These are phyloP conservation scores for Rosa multiflora DNA, from an alignment of 306 rosid genomes.

Conservation along the genomic window DNA sequence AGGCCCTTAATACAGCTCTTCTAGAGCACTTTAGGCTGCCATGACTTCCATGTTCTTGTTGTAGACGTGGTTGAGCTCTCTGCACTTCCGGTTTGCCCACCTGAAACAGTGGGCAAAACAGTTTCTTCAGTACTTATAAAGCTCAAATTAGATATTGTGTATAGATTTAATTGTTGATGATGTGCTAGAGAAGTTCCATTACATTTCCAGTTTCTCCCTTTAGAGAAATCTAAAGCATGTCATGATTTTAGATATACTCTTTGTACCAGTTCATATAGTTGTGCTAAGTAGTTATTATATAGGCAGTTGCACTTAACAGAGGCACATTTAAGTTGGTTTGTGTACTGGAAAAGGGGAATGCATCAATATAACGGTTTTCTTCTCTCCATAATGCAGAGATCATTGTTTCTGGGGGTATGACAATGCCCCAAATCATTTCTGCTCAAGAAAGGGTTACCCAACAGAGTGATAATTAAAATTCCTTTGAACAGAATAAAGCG, in stretches of 20 bases:
- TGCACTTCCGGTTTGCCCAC: background rate
- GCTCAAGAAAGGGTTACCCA: constrained; percentile 55
- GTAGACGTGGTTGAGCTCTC: background rate
- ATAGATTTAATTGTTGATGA: background rate
- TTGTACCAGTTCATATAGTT: background rate
- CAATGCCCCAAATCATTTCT: constrained; percentile 80
- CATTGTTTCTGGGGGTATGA: constrained; percentile 92
- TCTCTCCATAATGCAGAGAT: constrained; percentile 56
- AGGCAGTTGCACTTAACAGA: background rate
- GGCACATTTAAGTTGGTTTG: background rate
- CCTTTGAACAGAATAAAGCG: constrained; percentile 62
- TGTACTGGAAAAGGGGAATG: constrained; percentile 5
- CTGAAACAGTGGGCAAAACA: background rate
- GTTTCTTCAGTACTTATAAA: background rate
- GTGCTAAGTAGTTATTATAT: background rate
- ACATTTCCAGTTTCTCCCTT: background rate
- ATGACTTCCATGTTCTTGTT: background rate
- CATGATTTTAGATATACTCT: background rate
- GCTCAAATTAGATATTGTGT: background rate
- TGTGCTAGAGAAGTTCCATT: background rate
- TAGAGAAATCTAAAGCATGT: background rate
- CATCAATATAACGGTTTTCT: background rate
- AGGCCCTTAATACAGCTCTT: background rate
- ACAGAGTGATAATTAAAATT: constrained; percentile 45
- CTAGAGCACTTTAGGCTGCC: background rate